Evolutionary conservation across 345 rosid species (phyloP).

Genomic region (Hibiscus syriacus): DNA sequence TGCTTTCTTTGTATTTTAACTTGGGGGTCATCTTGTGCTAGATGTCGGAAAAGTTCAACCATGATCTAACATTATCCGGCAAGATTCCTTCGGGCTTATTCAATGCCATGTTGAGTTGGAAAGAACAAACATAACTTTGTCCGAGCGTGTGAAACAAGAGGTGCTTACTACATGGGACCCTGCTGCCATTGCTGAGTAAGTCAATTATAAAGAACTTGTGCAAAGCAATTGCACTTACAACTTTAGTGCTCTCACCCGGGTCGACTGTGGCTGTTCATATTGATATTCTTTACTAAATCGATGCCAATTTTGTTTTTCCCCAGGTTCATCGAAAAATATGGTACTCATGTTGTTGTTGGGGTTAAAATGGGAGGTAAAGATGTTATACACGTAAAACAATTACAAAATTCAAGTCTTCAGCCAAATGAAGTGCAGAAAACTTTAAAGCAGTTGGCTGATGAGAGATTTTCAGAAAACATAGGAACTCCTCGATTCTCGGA

Average conservation of each 20-base stretch:
- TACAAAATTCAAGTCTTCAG: constrained; percentile 47
- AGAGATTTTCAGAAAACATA: constrained; percentile 41
- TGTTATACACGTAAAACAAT: constrained; percentile 64
- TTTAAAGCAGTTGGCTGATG: constrained; percentile 58
- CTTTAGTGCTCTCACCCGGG: background rate
- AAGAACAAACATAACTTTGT: constrained; percentile 52
- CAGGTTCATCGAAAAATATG: constrained; percentile 82
- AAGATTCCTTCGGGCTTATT: constrained; percentile 84
- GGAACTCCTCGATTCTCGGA: constrained; percentile 19
- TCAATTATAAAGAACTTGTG: background rate
- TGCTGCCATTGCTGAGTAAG: constrained; percentile 82
- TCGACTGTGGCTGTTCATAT: background rate
- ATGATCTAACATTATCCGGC: constrained; percentile 59
- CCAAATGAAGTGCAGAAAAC: constrained; percentile 54
- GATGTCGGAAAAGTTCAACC: constrained; percentile 97
- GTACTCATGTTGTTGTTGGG: constrained; percentile 76
- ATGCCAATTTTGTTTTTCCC: background rate
- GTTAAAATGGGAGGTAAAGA: constrained; percentile 19
- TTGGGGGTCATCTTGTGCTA: constrained; percentile 18
- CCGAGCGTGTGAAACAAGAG: constrained; percentile 59
- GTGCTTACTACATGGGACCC: constrained; percentile 93
- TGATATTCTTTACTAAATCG: background rate
- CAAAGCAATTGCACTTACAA: background rate
- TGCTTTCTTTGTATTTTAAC: background rate
- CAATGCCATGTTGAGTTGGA: constrained; percentile 73